Base-by-base conservation (phyloP, 208 protist genomes). In the Balamuthia mandrillaris region DNA sequence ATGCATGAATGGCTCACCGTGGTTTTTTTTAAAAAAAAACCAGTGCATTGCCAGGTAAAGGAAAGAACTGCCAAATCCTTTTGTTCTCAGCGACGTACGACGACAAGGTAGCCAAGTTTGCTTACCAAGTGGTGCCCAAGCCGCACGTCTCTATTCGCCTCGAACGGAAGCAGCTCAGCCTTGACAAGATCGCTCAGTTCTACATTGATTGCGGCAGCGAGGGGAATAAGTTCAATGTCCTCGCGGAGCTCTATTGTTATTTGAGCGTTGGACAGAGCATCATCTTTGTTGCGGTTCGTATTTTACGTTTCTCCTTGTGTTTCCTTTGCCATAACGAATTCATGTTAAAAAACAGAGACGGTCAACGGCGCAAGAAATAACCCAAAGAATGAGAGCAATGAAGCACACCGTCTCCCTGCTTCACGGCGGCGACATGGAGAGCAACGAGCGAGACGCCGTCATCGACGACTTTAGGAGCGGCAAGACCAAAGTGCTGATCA, bases 181-280 rank as follows among this genome's bases (percentile, higher is more conserved):
- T 91, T 10, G 75, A 89, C 12, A 66, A 84, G 10, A 90, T 92
- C 54, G 44, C 51, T 33, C 90, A 92, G 78, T 86, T 90, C 45
- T 92, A 88, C 58, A 61, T 92, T 21, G 21, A 75, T n/a, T 87
- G 84, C 70, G 47, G 45, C 6, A 29, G 7, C 39, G 29, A 60
- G 14, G 21, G 81, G 9, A 41, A 72, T 29, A 90, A 91, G 68
- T 88, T 79, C 85, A 10, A 84, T 0, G 58, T 88, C 24, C 52
- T 94, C 18, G 60, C 33, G 3, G 85, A 93, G 33, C 41, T 94
- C 18, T 94, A 90, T 66, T 51, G 47, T 7, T 61, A 84, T 18
- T 60, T 94, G 14, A 72, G 33, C 37, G 72, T 94, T 39, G 90
- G 88, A 14, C 90, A 94, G 66, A 85, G 41, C 31, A 91, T 94